phyloP scores from a whole-genome alignment of 176 grass and related monocot genomes.

The Poa annua region DNA sequence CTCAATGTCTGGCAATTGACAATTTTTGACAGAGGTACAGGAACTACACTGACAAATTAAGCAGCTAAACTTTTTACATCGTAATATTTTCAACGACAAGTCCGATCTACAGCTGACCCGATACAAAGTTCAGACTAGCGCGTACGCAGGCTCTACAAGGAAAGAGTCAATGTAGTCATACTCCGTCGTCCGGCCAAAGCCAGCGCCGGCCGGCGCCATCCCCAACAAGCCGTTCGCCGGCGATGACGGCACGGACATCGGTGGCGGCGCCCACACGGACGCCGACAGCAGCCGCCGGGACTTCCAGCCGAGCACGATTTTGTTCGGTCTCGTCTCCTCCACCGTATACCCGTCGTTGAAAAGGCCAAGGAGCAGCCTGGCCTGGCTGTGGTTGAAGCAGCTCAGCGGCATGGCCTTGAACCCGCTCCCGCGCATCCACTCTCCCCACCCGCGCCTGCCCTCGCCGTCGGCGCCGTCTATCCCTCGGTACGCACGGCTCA shows the following conservation, averaged over 20 bases:
- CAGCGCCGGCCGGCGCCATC: slow-evolving; percentile 32
- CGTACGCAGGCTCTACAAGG: slow-evolving; percentile 55
- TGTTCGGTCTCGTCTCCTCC: slow-evolving; percentile 60
- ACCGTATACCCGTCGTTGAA: slow-evolving; percentile 77
- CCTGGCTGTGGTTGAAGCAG: slow-evolving; percentile 84
- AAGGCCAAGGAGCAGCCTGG: slow-evolving; percentile 62
- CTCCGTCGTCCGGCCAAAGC: slow-evolving; percentile 39
- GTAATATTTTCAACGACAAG: slow-evolving; percentile 1
- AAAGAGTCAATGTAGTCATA: slow-evolving; percentile 54
- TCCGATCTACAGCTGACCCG: not conserved
- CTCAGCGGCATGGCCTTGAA: slow-evolving; percentile 57
- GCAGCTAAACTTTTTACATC: slow-evolving; percentile 32
- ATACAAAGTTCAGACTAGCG: slow-evolving; percentile 40
- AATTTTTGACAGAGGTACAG: slow-evolving; percentile 17
- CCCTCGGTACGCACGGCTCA: slow-evolving; percentile 60
- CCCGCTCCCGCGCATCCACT: slow-evolving; percentile 64
- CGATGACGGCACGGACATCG: slow-evolving; percentile 26
- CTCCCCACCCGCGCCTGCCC: slow-evolving; percentile 47
- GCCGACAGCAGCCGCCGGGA: slow-evolving; percentile 56
- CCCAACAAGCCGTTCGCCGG: slow-evolving; percentile 10
- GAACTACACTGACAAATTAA: not conserved
- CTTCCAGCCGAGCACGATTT: slow-evolving; percentile 72
- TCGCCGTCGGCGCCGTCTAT: slow-evolving; percentile 17
- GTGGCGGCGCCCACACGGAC: slow-evolving; percentile 60
- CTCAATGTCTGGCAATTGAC: slow-evolving; percentile 15